Evolutionary conservation across 768 basidiomycete species (phyloP).

Genomic region (Boletus bicolor): DNA sequence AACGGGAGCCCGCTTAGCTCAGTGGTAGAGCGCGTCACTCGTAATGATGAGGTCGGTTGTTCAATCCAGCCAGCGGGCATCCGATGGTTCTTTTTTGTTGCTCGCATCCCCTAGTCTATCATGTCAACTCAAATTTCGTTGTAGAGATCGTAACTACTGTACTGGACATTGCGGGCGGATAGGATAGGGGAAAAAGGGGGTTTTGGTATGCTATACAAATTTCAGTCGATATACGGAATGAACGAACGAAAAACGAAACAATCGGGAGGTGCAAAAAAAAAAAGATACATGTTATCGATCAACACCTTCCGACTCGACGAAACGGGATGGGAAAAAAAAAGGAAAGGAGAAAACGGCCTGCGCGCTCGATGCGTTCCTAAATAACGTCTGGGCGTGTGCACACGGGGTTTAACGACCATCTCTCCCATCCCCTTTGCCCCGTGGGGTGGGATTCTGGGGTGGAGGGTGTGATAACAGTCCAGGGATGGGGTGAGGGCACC

Average conservation of each 20-base stretch:
- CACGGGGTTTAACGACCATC: not conserved
- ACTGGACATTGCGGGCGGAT: not conserved
- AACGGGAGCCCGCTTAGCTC: constrained; percentile 36
- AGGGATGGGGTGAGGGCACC: not conserved
- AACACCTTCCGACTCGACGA: constrained; percentile 3
- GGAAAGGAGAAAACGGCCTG: not conserved
- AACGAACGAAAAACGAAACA: not conserved
- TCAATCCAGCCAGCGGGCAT: constrained; percentile 43
- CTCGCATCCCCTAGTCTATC: too few relatives aligned
- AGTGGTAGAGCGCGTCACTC: constrained; percentile 45
- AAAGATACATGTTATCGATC: constrained; percentile 9
- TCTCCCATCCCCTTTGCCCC: constrained; percentile 8
- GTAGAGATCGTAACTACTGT: not conserved
- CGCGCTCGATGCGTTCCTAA: constrained; percentile 4
- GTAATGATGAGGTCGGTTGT: constrained; percentile 45
- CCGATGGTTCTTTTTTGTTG: not conserved
- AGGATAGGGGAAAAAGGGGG: not conserved
- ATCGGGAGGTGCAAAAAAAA: not conserved
- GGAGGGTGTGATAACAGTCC: not conserved
- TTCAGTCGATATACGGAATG: constrained; percentile 8
- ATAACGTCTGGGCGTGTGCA: not conserved
- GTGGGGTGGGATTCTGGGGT: not conserved
- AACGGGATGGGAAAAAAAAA: not conserved
- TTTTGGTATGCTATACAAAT: constrained; percentile 24
- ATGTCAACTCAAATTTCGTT: not conserved